Base-by-base conservation (phyloP, 805 yeast species). In the Priceomyces medius region DNA sequence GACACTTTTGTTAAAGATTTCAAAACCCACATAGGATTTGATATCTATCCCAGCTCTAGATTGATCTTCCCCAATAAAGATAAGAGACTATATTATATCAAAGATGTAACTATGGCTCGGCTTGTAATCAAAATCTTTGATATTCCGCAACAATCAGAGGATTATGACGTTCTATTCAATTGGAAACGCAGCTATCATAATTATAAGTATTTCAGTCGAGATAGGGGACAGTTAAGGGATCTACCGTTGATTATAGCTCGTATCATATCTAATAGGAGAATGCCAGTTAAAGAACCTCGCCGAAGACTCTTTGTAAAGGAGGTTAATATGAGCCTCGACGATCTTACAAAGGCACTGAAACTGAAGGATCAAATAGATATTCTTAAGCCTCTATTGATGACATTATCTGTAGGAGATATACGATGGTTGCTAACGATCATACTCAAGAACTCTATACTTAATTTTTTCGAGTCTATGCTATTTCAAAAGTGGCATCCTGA, bases 401-500 rank as follows among this genome's bases (percentile, higher is more conserved):
- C 64, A 14, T 72, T 86, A 77, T 68, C 77, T 21, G 74, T 80
- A 10, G 65, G 73, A 2, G 95, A 89, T 55, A 56, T 87, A 37
- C 68, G 79, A 42, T 88, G 85, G 76, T 66, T 88, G 29, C 71
- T 88, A 44, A 79, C 81, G 42, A 82, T 85, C 8, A 58, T 90
- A 3, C 61, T 89, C 39, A 81, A 79, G 62, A 60, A 68, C 45
- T 72, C 77, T 35, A 71, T 81, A n/a, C 61, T 86, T n/a, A 76
- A 81, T 3, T 74, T 80, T 7, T 71, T 81, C 44, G 91, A 86
- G 49, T 70, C 73, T 20, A 62, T 72, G 9, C 71, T 88, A 42
- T 63, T 88, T 37, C 51, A 61, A 4, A 50, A 64, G 20, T 89
- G 90, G 87, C 95, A 88, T 59, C 88, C 89, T 0, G 90, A 88